A percentile compares a stretch with the other conserved stretches of the same genome.
These are phyloP conservation scores for Pneumocystis jirovecii DNA, from an alignment of 1,139 yeast species.

Conservation along the genomic window DNA sequence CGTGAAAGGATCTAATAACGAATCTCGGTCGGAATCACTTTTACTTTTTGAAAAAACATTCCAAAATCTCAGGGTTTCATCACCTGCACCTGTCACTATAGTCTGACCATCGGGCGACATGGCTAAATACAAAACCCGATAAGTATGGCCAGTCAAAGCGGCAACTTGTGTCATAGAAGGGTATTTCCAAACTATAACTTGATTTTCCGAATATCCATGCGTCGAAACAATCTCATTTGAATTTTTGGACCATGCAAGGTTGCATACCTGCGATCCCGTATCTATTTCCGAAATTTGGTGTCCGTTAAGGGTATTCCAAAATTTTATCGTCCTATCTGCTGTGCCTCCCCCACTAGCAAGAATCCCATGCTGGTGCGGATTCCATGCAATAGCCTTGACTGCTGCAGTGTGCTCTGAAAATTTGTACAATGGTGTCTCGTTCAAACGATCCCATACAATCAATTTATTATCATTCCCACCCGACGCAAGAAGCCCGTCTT, in stretches of 20 bases:
- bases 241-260: constrained; percentile 81
- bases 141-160: constrained; percentile 85
- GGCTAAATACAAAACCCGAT: constrained; percentile 75
- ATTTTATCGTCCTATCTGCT: constrained; percentile 75
- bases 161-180: constrained; percentile 89
- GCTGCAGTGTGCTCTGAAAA: constrained; percentile 86
- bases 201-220: constrained; percentile 86
- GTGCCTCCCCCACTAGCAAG: constrained; percentile 97
- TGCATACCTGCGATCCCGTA: constrained; percentile 93
- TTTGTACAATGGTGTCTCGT: constrained; percentile 52
- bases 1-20: constrained; percentile 13
- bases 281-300: constrained; percentile 59
- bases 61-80: constrained; percentile 53
- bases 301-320: constrained; percentile 86
- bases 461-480: constrained; percentile 89
- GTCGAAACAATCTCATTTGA: constrained; percentile 87
- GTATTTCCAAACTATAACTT: constrained; percentile 87
- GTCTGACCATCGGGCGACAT: constrained; percentile 96
- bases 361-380: constrained; percentile 89
- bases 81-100: constrained; percentile 98
- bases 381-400: constrained; percentile 93
- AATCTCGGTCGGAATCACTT: constrained; percentile 10
- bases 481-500: constrained; percentile 56
- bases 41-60: constrained; percentile 16
- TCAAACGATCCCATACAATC: constrained; percentile 74